These are phyloP conservation scores for Cladosporium sp. DNA, from an alignment of 2,329 filamentous ascomycete genomes.

Conservation along the genomic window DNA sequence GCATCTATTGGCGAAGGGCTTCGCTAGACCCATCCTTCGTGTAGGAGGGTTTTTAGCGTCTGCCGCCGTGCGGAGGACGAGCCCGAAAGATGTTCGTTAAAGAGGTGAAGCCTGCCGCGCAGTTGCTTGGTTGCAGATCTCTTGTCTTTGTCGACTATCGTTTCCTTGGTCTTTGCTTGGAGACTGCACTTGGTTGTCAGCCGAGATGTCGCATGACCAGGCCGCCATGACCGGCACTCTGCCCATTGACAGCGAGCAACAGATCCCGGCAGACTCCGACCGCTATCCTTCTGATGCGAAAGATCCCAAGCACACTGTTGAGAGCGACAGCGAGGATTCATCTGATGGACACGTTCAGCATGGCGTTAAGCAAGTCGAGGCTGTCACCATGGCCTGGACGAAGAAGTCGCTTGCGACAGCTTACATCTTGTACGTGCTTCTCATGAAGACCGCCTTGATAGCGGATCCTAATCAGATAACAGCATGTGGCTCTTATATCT, in stretches of 20 bases:
- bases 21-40: conserved; percentile 2
- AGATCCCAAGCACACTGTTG: neutral
- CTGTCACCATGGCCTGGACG: conserved; percentile 37
- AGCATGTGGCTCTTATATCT: conserved; percentile 10
- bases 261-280: neutral
- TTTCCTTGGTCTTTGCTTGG: neutral
- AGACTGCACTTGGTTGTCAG: neutral
- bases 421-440: conserved; percentile 32
- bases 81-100: neutral
- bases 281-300: conserved; percentile 3
- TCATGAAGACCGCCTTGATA: neutral
- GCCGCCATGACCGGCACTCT: neutral
- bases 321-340: neutral
- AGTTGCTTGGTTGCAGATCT: neutral
- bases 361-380: conserved; percentile 36
- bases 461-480: neutral
- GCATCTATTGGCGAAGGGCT: conserved; percentile 4
- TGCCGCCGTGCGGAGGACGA: neutral
- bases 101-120: conserved; percentile 9
- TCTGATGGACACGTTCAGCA: conserved; percentile 10
- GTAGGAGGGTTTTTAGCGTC: conserved; percentile 2
- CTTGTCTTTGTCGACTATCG: neutral
- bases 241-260: neutral
- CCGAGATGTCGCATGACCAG: conserved; percentile 9
- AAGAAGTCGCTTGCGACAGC: conserved; percentile 32